These are phyloP conservation scores for Capniomyces stellatus DNA, from an alignment of 371 early-diverging fungal genomes.

Conservation along the genomic window DNA sequence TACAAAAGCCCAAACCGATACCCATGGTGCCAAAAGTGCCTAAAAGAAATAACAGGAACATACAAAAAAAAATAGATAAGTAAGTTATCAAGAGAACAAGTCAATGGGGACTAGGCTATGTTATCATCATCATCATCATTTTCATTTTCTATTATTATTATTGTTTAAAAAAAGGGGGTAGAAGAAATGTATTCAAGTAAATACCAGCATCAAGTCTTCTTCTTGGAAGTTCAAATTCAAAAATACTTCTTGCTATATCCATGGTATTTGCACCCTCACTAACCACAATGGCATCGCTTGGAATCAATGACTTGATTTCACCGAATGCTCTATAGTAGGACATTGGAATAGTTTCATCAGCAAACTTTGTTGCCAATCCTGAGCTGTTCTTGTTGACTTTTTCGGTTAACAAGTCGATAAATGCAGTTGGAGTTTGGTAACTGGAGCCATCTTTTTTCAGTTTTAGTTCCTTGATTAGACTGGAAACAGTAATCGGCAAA, in stretches of 20 bases:
- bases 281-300: conserved; percentile 32
- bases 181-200: too few species aligned
- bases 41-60: too few species aligned
- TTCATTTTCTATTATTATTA: too few species aligned
- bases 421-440: conserved; percentile 2
- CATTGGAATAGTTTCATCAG: conserved; percentile 30
- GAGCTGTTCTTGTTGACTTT: conserved; percentile 29
- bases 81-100: too few species aligned
- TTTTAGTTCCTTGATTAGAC: conserved; percentile 20
- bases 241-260: conserved; percentile 62
- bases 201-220: conserved; percentile 57
- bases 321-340: conserved; percentile 47
- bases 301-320: conserved; percentile 33
- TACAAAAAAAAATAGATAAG: too few species aligned
- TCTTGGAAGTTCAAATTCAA: conserved; percentile 43
- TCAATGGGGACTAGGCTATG: too few species aligned
- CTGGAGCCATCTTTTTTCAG: conserved; percentile 2
- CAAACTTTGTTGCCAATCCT: conserved; percentile 20
- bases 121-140: too few species aligned
- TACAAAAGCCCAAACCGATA: conserved; percentile 68
- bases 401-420: conserved; percentile 18
- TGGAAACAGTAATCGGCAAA: conserved; percentile 29
- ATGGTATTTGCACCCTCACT: conserved; percentile 73
- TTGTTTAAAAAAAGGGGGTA: too few species aligned
- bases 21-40: conserved; percentile 68